Conservation (phyloP, 495 filamentous ascomycete species). For the Neurospora tetraspora region DNA sequence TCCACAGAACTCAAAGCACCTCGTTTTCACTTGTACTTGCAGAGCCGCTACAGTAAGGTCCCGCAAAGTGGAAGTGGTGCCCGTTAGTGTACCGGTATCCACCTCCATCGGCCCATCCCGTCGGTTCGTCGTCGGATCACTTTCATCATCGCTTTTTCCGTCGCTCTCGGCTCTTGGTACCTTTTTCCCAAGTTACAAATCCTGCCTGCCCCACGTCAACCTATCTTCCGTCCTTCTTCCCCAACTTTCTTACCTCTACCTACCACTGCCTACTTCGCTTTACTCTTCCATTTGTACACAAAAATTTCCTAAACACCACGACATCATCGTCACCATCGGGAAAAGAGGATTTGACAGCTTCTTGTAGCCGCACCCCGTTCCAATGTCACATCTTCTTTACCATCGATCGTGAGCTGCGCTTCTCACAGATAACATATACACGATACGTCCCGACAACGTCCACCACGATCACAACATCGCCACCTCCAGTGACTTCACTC, state of each 20-base stretch:
- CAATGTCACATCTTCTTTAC: constrained; percentile 12
- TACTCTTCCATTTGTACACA: neutral
- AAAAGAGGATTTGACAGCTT: constrained; percentile 4
- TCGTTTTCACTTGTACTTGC: neutral
- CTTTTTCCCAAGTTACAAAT: neutral
- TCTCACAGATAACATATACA: constrained; percentile 4
- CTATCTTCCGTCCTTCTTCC: neutral
- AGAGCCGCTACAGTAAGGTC: neutral
- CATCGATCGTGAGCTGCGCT: constrained; percentile 15
- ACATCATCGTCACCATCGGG: neutral
- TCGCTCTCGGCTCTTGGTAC: neutral
- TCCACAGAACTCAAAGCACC: neutral
- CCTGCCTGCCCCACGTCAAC: constrained; percentile 1
- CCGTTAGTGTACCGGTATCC: neutral
- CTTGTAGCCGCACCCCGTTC: too few species aligned
- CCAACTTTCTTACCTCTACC: constrained; percentile 2
- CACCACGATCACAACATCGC: neutral
- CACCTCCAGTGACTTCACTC: neutral
- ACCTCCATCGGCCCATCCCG: neutral
- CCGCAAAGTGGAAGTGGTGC: neutral
- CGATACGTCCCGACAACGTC: neutral
- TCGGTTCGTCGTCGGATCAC: neutral
- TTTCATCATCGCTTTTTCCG: neutral
- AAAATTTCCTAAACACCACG: neutral
- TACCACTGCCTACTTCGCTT: neutral